Percentiles rank a stretch among this genome's conserved stretches.
Conservation (phyloP, 768 basidiomycete species). For the Mycena pura region DNA sequence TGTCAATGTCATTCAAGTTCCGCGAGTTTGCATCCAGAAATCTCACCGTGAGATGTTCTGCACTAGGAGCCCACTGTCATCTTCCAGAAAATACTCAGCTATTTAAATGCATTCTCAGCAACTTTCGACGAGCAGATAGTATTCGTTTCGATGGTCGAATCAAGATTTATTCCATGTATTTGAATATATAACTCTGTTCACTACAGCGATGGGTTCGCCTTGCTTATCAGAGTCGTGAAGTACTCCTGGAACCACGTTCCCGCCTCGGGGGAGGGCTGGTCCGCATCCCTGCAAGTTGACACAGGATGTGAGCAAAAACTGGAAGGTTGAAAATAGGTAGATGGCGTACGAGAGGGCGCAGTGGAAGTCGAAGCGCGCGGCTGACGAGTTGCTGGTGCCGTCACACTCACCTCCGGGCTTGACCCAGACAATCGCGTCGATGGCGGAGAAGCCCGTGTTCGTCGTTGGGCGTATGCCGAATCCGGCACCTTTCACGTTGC, state of each 20-base stretch:
- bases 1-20: no score
- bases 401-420: constrained; percentile 55
- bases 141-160: no score
- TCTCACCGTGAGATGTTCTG: no score
- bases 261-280: constrained; percentile 63
- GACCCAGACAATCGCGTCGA: constrained; percentile 54
- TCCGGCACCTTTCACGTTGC: constrained; percentile 70
- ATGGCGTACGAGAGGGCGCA: constrained; percentile 56
- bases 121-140: no score
- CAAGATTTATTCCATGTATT: no score
- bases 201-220: constrained; percentile 61
- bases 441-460: constrained; percentile 41
- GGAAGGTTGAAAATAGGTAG: background rate
- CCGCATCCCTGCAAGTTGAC: constrained; percentile 50
- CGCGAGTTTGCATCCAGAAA: no score
- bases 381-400: constrained; percentile 48
- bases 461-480: constrained; percentile 47
- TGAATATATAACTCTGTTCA: no score
- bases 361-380: constrained; percentile 30
- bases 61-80: no score
- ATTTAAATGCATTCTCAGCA: no score
- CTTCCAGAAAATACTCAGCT: no score
- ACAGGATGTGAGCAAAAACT: constrained; percentile 4
- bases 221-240: constrained; percentile 61
- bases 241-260: constrained; percentile 76